These are phyloP conservation scores for Aspergillus tubingensis DNA, from an alignment of 2,329 filamentous ascomycete genomes.

Conservation along the genomic window DNA sequence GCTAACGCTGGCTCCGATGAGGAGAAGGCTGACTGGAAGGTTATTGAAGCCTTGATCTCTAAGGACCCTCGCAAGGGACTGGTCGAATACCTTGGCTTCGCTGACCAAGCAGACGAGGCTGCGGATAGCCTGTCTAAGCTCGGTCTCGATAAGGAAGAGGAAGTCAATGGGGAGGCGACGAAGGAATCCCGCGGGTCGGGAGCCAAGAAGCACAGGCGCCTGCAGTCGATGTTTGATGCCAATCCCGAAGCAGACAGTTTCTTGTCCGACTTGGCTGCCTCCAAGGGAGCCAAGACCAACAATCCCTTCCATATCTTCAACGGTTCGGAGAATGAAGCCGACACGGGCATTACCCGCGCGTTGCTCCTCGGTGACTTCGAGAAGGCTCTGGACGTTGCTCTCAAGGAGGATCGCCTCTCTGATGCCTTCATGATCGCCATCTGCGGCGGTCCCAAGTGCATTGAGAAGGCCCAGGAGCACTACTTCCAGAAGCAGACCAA, in stretches of 20 bases:
- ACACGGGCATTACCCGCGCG: conserved; percentile 83
- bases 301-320: conserved; percentile 90
- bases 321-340: conserved; percentile 78
- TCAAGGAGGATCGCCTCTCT: conserved; percentile 85
- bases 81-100: conserved; percentile 86
- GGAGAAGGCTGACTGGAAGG: conserved; percentile 94
- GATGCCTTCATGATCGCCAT: conserved; percentile 98
- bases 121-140: conserved; percentile 47
- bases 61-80: conserved; percentile 84
- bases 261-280: conserved; percentile 78
- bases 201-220: conserved; percentile 61
- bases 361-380: conserved; percentile 90
- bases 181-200: conserved; percentile 51
- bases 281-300: conserved; percentile 89
- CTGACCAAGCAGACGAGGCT: conserved; percentile 58
- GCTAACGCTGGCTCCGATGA: conserved; percentile 76
- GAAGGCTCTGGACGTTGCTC: conserved; percentile 81
- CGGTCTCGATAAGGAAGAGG: conserved; percentile 41
- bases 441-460: conserved; percentile 87
- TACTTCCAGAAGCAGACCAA: conserved; percentile 83
- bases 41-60: conserved; percentile 84
- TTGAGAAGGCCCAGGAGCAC: conserved; percentile 89
- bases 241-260: conserved; percentile 78
- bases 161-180: conserved; percentile 49
- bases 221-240: conserved; percentile 79